Evolutionary conservation across 257 asterid genomes (phyloP), one percentile per base, ranked within the genome.

Genomic region (Handroanthus guayacan): DNA sequence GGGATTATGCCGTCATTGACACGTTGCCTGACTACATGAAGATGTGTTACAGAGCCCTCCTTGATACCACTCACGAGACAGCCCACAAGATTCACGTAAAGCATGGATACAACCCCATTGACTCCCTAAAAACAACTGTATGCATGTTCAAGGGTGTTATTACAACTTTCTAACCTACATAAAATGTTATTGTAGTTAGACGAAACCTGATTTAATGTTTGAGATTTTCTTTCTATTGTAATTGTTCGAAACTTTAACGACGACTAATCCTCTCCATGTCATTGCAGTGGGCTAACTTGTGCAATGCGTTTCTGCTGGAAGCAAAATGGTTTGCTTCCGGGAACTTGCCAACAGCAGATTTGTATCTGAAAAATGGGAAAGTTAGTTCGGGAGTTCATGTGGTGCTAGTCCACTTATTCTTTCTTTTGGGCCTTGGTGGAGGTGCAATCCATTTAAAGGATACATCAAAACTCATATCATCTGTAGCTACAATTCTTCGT

Each of bases 21-120:
- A 45, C 69, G 4, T 75, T 89, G 62, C 89, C 92, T 3, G 80
- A 85, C 51, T 84, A 84, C 80, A 89, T 85, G 92, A 87, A 80
- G 78, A 72, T 45, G 38, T 73, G 89, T 75, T 82, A 82, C 52
- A 77, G 37, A 71, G 85, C 82, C 4, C 85, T 88, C 51, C 73
- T 83, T 20, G 85, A 80, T 36, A 70, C 78, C 31, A 80, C 84
- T 6, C 68, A 83, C 75, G 86, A 79, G 45, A 73, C 80, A 14
- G 77, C 76, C 37, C 3, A 9, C 13, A 79, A 62, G 20, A 70
- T 87, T 20, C 55, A 55, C 45, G 72, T 52, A 55, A 76, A 72
- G 38, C 57, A 80, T 25, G 89, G 91, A 72, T 48, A 43, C 31
- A 72, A 83, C 67, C 91, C 89, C 3, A 60, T 71, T 3, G 9